Evolutionary conservation across 371 early-diverging fungal species (phyloP).

Genomic region (Mucor lusitanicus): DNA sequence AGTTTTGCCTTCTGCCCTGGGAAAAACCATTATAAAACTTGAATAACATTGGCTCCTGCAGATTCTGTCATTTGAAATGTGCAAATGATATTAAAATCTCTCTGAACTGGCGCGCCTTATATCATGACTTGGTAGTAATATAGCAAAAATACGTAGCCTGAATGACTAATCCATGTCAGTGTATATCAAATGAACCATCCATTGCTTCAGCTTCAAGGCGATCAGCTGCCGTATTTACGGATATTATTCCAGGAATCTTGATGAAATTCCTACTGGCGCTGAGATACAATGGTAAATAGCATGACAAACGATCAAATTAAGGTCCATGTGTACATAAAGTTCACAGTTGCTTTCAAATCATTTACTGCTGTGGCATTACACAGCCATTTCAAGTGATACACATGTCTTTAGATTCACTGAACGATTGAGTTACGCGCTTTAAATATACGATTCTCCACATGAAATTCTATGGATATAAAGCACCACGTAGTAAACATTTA

Average conservation of each 20-base stretch:
- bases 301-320: not conserved
- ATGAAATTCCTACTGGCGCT: not conserved
- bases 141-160: not conserved
- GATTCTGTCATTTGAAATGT: not conserved
- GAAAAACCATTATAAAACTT: constrained; percentile 1
- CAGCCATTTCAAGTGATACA: not conserved
- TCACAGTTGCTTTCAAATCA: not conserved
- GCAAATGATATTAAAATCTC: not conserved
- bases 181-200: not conserved
- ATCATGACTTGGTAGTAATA: not conserved
- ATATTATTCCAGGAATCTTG: not conserved
- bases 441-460: not conserved
- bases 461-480: not conserved
- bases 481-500: not conserved
- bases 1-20: not conserved
- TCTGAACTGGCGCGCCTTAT: not conserved
- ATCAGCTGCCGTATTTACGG: not conserved
- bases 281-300: not conserved
- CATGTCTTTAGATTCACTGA: not conserved
- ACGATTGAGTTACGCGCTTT: too few species aligned
- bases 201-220: not conserved
- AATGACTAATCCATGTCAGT: not conserved
- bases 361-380: not conserved
- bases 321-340: not conserved
- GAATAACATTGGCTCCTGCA: not conserved